Evolutionary conservation across 2,329 filamentous ascomycete genomes (phyloP).

Genomic region (Rhynchosporium secalis): DNA sequence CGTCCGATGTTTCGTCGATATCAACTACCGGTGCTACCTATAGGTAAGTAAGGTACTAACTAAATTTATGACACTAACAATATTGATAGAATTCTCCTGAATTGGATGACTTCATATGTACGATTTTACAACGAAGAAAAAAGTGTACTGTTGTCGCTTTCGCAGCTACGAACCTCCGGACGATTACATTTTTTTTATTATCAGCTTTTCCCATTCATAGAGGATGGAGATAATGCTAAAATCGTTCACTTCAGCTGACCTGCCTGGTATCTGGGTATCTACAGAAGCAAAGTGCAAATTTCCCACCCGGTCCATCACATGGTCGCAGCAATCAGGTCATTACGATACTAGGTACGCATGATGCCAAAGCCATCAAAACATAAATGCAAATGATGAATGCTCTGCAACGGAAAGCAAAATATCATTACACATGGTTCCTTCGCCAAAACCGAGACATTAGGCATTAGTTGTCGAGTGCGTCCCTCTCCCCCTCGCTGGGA

Average conservation of each 20-base stretch:
- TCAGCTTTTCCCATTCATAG: too few species aligned
- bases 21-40: too few species aligned
- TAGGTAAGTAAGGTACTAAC: too few species aligned
- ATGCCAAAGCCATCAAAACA: conserved; percentile 9
- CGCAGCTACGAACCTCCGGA: too few species aligned
- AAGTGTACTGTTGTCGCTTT: too few species aligned
- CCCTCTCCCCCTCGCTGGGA: conserved; percentile 39
- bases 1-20: neutral
- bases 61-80: too few species aligned
- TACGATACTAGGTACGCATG: conserved; percentile 1
- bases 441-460: conserved; percentile 23
- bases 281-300: conserved; percentile 4
- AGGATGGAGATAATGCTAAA: neutral
- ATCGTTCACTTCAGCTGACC: neutral
- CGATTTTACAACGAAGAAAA: too few species aligned
- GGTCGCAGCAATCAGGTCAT: neutral
- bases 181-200: too few species aligned
- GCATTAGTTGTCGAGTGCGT: conserved; percentile 35
- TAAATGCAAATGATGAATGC: conserved; percentile 22
- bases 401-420: conserved; percentile 13
- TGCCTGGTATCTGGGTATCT: conserved; percentile 9
- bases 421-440: conserved; percentile 26
- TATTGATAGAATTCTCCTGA: too few species aligned
- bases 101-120: too few species aligned
- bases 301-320: neutral